Conservation (phyloP, 2,329 filamentous ascomycete species). For the Microthyrium microscopicum region DNA sequence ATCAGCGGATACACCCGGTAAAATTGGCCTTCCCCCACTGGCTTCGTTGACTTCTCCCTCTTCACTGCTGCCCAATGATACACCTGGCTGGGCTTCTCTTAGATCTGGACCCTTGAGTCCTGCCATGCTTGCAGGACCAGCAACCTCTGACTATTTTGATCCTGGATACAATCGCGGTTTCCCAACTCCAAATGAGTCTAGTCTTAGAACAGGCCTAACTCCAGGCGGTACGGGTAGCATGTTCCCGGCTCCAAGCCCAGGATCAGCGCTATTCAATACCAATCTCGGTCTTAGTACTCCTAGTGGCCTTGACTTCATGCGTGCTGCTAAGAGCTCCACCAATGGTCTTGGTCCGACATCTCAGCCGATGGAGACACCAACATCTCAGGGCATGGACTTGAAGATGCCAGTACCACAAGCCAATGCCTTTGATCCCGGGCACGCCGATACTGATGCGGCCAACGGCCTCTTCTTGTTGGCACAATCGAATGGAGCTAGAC, state of each 20-base stretch:
- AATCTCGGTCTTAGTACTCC: conserved; percentile 74
- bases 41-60: conserved; percentile 83
- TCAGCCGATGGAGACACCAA: conserved; percentile 24
- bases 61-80: conserved; percentile 57
- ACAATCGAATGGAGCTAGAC: conserved; percentile 42
- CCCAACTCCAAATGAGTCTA: conserved; percentile 92
- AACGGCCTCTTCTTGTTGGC: conserved; percentile 89
- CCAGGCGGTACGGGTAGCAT: conserved; percentile 92
- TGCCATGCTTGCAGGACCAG: conserved; percentile 84
- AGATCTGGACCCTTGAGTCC: conserved; percentile 87
- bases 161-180: conserved; percentile 63
- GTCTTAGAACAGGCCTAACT: conserved; percentile 75
- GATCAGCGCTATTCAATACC: conserved; percentile 64
- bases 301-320: conserved; percentile 82
- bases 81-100: conserved; percentile 70
- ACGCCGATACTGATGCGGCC: conserved; percentile 64
- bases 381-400: conserved; percentile 35
- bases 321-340: conserved; percentile 32
- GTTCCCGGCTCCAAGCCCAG: conserved; percentile 85
- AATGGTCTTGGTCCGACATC: conserved; percentile 24
- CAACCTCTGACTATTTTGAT: conserved; percentile 77
- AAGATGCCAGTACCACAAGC: conserved; percentile 30
- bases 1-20: conserved; percentile 61
- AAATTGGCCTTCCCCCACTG: conserved; percentile 70
- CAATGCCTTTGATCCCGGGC: conserved; percentile 64